A percentile compares a stretch with the other conserved stretches of the same genome.
Conservation (phyloP, 371 early-diverging fungal species). For the Nosema bombycis region DNA sequence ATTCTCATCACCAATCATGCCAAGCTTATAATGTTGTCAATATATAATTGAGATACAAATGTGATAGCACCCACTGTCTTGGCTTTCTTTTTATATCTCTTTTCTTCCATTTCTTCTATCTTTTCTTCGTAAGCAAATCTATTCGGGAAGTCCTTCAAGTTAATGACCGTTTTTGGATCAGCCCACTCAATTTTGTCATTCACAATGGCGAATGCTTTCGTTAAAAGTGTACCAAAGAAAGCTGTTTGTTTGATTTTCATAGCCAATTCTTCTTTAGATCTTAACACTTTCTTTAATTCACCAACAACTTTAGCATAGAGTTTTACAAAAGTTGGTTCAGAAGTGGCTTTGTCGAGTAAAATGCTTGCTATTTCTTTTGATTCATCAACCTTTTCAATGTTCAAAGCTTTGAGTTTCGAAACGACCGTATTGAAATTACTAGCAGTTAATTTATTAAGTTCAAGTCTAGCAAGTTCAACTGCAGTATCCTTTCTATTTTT, state of each 20-base stretch:
- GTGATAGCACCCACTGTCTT: slow-evolving; percentile 46
- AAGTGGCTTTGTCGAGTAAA: slow-evolving; percentile 52
- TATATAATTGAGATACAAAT: slow-evolving; percentile 41
- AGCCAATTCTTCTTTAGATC: slow-evolving; percentile 48
- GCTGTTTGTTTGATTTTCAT: slow-evolving; percentile 39
- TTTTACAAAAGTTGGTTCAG: slow-evolving; percentile 38
- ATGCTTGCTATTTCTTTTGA: slow-evolving; percentile 51
- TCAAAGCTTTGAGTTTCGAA: slow-evolving; percentile 23
- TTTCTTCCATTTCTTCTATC: slow-evolving; percentile 45
- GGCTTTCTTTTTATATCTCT: slow-evolving; percentile 31
- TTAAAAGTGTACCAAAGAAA: slow-evolving; percentile 56
- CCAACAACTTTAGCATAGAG: slow-evolving; percentile 41
- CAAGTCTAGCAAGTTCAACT: slow-evolving; percentile 39
- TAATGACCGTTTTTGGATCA: not conserved
- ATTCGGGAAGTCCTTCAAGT: not conserved
- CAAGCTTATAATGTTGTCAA: slow-evolving; percentile 31
- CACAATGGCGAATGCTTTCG: slow-evolving; percentile 23
- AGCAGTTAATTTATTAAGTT: slow-evolving; percentile 46
- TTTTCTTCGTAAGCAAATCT: slow-evolving; percentile 30
- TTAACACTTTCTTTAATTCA: slow-evolving; percentile 45
- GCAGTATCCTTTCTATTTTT: slow-evolving; percentile 33
- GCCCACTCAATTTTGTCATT: slow-evolving; percentile 41
- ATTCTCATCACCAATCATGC: slow-evolving; percentile 21
- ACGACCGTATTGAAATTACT: slow-evolving; percentile 24
- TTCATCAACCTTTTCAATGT: slow-evolving; percentile 41